Base-by-base conservation (phyloP, 139 green algal species). In the Gonium pectorale region DNA sequence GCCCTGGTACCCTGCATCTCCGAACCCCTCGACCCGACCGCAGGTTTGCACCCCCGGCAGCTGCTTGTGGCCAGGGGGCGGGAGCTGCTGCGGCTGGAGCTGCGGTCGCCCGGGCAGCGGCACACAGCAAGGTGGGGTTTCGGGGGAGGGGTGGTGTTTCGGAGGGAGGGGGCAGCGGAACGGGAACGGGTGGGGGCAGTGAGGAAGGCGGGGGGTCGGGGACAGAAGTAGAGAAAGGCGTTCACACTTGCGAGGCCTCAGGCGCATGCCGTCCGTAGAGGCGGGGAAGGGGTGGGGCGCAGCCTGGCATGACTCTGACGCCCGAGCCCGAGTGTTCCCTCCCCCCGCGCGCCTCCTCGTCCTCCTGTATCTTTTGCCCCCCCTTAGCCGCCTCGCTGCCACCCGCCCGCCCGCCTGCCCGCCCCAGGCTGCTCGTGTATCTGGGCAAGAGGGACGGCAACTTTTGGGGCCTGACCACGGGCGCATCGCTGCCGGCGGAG, bases 41-140 rank as follows among this genome's bases (percentile, higher is more conserved):
- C 78, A 84, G 78, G 78, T 44, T 31, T 31, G 11, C 78, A 84
- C 44, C 78, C 78, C 29, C 78, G 78, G 21, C 38, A 9, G 33
- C 63, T 84, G 60, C 22, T 84, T 27, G 78, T 84, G 31, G 63
- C 40, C 24, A 41, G 78, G 17, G 78, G 63, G 1, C 44, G 62
- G 40, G 33, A 37, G 8, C 43, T 84, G 44, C 78, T 84, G 26
- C 19, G 33, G 26, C 44, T 84, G 44, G 63, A 74, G 4, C 43
- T 84, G n/a, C 41, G 49, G 63, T 27, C 78, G 40, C 78, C 62
- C 31, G 78, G 78, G 26, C 17, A n/a, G 37, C 62, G 63, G n/a
- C 78, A 82, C 60, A 35, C 29, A 5, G 60, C 40, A 59, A 82
- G 75, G 59, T 41, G 43, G 8, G 67, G 6, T n/a, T 22, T n/a